Evolutionary conservation across 1,284 basidiomycete species (phyloP).

Genomic region (Meripilus lineatus): DNA sequence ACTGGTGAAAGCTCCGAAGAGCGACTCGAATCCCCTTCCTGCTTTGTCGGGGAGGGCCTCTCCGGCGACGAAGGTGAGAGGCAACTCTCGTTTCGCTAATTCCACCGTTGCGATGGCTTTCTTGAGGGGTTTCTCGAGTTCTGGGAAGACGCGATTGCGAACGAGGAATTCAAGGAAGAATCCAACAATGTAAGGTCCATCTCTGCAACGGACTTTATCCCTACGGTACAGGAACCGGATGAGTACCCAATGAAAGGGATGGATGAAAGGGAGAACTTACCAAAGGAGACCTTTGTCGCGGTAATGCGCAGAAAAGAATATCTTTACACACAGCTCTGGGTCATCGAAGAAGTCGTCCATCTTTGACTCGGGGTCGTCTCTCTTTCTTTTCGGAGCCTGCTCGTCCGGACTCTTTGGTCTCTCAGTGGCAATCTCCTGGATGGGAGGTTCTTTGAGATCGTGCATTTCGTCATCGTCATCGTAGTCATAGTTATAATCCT

Average conservation of each 20-base stretch:
- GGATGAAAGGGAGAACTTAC: slow-evolving; percentile 29
- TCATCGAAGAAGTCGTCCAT: slow-evolving; percentile 51
- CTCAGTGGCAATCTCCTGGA: slow-evolving; percentile 11
- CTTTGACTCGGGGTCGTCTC: too few species aligned
- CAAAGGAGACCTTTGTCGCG: slow-evolving; percentile 59
- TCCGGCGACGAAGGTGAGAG: slow-evolving; percentile 47
- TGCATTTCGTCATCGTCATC: slow-evolving; percentile 9
- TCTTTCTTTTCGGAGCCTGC: slow-evolving; percentile 35
- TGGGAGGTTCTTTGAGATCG: slow-evolving; percentile 8
- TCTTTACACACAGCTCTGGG: slow-evolving; percentile 44
- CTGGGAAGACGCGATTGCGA: slow-evolving; percentile 50
- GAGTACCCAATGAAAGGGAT: slow-evolving; percentile 2
- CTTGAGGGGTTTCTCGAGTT: slow-evolving; percentile 40
- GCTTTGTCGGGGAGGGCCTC: slow-evolving; percentile 52
- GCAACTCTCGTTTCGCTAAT: slow-evolving; percentile 52
- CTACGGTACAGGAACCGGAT: slow-evolving; percentile 4
- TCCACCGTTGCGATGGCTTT: slow-evolving; percentile 45
- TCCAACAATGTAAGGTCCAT: slow-evolving; percentile 48
- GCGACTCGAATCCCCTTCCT: slow-evolving; percentile 38
- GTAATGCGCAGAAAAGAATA: slow-evolving; percentile 65
- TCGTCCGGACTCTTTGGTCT: slow-evolving; percentile 9
- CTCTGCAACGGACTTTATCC: slow-evolving; percentile 22
- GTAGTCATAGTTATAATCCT: slow-evolving; percentile 20
- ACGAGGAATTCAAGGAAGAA: slow-evolving; percentile 63
- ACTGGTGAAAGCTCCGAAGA: slow-evolving; percentile 41